Conservation (phyloP, 2,329 filamentous ascomycete genomes). For the Alternaria sp. region DNA sequence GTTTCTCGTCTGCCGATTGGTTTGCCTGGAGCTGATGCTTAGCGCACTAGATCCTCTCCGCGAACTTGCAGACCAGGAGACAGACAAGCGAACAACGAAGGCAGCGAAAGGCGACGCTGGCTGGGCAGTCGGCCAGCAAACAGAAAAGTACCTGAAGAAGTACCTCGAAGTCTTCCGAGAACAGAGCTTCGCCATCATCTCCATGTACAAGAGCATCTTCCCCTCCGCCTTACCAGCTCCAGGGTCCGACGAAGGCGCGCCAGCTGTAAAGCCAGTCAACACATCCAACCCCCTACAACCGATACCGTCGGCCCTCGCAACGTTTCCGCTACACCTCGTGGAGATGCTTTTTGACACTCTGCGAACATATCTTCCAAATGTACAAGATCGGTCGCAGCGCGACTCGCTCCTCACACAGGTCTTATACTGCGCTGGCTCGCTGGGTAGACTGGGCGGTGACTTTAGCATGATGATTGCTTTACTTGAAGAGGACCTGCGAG, state of each 20-base stretch:
- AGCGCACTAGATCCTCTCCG: conserved; percentile 83
- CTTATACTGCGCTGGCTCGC: conserved; percentile 87
- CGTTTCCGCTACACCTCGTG: conserved; percentile 84
- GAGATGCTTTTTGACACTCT: conserved; percentile 81
- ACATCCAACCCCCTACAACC: conserved; percentile 53
- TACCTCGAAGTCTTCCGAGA: conserved; percentile 98
- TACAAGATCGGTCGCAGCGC: conserved; percentile 77
- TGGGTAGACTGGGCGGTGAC: conserved; percentile 88
- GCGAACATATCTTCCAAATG: conserved; percentile 76
- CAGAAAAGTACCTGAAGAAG: conserved; percentile 89
- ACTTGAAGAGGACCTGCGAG: conserved; percentile 54
- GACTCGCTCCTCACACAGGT: conserved; percentile 93
- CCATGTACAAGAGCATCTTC: conserved; percentile 92
- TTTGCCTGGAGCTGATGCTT: conserved; percentile 78
- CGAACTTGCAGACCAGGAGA: conserved; percentile 89
- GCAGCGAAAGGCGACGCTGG: conserved; percentile 50
- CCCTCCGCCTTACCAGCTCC: conserved; percentile 61
- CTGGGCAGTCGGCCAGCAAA: conserved; percentile 83
- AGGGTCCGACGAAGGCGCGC: conserved; percentile 34
- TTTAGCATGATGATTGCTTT: conserved; percentile 86
- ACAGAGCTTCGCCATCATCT: conserved; percentile 94
- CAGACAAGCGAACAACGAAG: conserved; percentile 50
- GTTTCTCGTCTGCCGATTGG: conserved; percentile 85
- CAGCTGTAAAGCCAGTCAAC: conserved; percentile 27
- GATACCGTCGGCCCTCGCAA: conserved; percentile 77